Conservation (phyloP, 2,329 filamentous ascomycete genomes). For the Aureobasidium sp. region DNA sequence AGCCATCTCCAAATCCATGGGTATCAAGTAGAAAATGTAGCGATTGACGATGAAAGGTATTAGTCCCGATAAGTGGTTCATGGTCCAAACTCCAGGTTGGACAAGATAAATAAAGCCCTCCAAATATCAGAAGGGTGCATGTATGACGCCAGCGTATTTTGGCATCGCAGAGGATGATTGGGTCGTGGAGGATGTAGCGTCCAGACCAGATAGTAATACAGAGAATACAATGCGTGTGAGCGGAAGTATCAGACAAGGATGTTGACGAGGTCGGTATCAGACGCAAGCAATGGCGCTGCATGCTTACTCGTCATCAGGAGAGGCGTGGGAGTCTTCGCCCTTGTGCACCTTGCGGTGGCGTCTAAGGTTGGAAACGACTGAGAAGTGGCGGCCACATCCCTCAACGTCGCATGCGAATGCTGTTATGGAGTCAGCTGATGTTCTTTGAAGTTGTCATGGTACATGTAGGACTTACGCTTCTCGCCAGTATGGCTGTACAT, state of each 20-base stretch:
- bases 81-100: conserved; percentile 4
- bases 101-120: background rate
- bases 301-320: conserved; percentile 38
- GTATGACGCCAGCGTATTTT: background rate
- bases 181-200: background rate
- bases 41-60: conserved; percentile 25
- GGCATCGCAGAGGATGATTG: background rate
- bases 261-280: background rate
- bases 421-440: conserved; percentile 34
- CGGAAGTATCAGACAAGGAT: background rate
- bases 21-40: conserved; percentile 21
- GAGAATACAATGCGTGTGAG: background rate
- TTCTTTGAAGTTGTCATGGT: background rate
- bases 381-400: conserved; percentile 92
- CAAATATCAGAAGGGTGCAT: background rate
- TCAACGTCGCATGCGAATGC: conserved; percentile 92
- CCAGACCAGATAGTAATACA: background rate
- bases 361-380: conserved; percentile 89
- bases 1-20: conserved; percentile 13
- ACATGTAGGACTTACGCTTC: conserved; percentile 64
- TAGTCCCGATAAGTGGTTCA: conserved; percentile 2
- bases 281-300: background rate
- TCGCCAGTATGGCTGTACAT: conserved; percentile 99
- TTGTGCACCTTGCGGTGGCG: conserved; percentile 96
- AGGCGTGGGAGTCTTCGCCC: conserved; percentile 49